A percentile compares a stretch with the other conserved stretches of the same genome.
Conservation (phyloP, 108 stramenopile genomes). For the Cylindrotheca closterium region DNA sequence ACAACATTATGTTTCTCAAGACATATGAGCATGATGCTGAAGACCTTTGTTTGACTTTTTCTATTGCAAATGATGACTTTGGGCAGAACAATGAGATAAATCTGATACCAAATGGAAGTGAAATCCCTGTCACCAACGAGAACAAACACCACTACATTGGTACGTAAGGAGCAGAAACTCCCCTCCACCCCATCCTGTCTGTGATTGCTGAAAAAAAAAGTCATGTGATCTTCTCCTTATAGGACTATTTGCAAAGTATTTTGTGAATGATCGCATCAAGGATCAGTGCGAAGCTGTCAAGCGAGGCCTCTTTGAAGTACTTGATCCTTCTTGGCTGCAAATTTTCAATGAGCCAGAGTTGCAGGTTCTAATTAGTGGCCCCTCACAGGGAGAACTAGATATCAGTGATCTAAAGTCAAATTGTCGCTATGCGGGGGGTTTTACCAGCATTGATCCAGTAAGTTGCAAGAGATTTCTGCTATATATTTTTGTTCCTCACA, state of each 20-base stretch:
- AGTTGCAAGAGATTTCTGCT: not conserved
- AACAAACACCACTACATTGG: constrained; percentile 81
- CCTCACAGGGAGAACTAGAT: constrained; percentile 85
- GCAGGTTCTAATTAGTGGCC: constrained; percentile 91
- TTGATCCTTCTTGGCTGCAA: constrained; percentile 86
- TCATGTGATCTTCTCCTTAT: not conserved
- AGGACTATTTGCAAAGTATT: constrained; percentile 91
- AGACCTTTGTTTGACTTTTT: constrained; percentile 92
- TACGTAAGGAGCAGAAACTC: constrained; percentile 5
- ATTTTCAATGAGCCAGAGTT: constrained; percentile 96
- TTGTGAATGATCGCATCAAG: constrained; percentile 87
- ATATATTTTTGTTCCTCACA: too few relatives aligned
- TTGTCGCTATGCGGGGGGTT: constrained; percentile 91
- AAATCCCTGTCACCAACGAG: constrained; percentile 80
- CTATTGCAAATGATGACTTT: constrained; percentile 88
- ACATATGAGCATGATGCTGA: constrained; percentile 90
- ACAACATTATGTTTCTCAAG: constrained; percentile 95
- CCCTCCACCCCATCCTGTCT: not conserved
- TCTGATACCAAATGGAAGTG: constrained; percentile 84
- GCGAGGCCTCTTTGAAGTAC: constrained; percentile 92
- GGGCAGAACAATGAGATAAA: constrained; percentile 79
- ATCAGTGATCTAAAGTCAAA: constrained; percentile 89
- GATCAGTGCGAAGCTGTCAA: constrained; percentile 93
- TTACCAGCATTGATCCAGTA: constrained; percentile 66
- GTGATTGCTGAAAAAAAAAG: not conserved